Evolutionary conservation across 2,329 filamentous ascomycete genomes (phyloP).

Genomic region (Xylariales sp.): DNA sequence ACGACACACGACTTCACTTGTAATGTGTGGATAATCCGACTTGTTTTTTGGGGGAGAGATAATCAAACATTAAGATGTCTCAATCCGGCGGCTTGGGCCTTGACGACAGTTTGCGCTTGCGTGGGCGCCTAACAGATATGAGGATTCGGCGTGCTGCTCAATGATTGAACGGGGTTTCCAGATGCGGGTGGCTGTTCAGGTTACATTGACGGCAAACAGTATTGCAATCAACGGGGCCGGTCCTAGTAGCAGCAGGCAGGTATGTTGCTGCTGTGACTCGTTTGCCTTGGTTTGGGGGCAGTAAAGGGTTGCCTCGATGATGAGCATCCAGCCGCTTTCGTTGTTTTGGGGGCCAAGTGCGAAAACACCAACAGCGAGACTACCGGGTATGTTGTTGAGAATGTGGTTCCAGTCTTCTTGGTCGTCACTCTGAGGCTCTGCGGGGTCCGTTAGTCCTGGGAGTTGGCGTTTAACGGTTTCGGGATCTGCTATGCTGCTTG

Average conservation of each 20-base stretch:
- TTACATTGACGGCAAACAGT: too few relatives aligned
- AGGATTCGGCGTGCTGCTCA: too few relatives aligned
- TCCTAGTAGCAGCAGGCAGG: too few relatives aligned
- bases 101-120: too few relatives aligned
- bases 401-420: not conserved
- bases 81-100: not conserved
- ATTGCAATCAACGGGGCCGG: too few relatives aligned
- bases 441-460: constrained; percentile 11
- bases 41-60: not conserved
- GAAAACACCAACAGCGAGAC: not conserved
- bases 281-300: not conserved
- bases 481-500: not conserved
- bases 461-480: constrained; percentile 12
- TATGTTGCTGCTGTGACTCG: too few relatives aligned
- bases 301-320: not conserved
- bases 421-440: not conserved
- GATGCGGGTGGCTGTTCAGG: too few relatives aligned
- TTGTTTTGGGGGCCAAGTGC: not conserved
- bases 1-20: not conserved
- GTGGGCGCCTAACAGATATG: too few relatives aligned
- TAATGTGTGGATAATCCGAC: not conserved
- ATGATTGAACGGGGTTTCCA: too few relatives aligned
- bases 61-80: not conserved
- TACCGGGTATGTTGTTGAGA: not conserved
- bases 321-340: not conserved